These are phyloP conservation scores for Plasmodium vinckei DNA, from an alignment of 169 alveolate genomes.

Conservation along the genomic window DNA sequence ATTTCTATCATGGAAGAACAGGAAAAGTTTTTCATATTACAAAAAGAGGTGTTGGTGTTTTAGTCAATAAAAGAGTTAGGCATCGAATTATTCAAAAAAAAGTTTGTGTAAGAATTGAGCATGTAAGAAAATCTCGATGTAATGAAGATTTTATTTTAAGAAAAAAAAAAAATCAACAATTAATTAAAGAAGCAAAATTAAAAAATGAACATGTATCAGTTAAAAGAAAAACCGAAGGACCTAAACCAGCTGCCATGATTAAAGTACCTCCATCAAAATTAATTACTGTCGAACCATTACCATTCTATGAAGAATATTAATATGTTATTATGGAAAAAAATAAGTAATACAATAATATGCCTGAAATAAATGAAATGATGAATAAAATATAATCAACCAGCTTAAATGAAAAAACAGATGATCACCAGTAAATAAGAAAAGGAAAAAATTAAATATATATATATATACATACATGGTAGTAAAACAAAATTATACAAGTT, in stretches of 20 bases:
- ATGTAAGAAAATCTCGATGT: slow-evolving; percentile 96
- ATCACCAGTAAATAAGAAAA: too few species aligned
- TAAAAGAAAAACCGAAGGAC: slow-evolving; percentile 85
- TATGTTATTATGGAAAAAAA: too few species aligned
- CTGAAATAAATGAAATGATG: too few species aligned
- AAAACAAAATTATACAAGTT: too few species aligned
- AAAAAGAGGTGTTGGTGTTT: slow-evolving; percentile 97
- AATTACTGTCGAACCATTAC: slow-evolving; percentile 84
- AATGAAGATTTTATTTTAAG: slow-evolving; percentile 97
- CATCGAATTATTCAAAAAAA: slow-evolving; percentile 96
- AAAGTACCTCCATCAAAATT: slow-evolving; percentile 82
- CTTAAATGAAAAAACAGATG: too few species aligned
- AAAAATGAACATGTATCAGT: slow-evolving; percentile 84
- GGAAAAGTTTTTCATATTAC: slow-evolving; percentile 98
- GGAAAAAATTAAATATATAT: too few species aligned
- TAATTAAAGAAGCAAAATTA: slow-evolving; percentile 93
- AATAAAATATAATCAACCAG: too few species aligned
- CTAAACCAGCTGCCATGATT: slow-evolving; percentile 85
- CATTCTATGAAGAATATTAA: slow-evolving; percentile 85
- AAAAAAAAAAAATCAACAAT: slow-evolving; percentile 92
- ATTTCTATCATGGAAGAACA: slow-evolving; percentile 98
- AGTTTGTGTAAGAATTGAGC: slow-evolving; percentile 98
- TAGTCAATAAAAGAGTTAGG: slow-evolving; percentile 97
- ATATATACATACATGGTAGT: too few species aligned
- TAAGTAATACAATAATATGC: too few species aligned